Conservation (phyloP, 345 rosid species). For the Brassica carinata region DNA sequence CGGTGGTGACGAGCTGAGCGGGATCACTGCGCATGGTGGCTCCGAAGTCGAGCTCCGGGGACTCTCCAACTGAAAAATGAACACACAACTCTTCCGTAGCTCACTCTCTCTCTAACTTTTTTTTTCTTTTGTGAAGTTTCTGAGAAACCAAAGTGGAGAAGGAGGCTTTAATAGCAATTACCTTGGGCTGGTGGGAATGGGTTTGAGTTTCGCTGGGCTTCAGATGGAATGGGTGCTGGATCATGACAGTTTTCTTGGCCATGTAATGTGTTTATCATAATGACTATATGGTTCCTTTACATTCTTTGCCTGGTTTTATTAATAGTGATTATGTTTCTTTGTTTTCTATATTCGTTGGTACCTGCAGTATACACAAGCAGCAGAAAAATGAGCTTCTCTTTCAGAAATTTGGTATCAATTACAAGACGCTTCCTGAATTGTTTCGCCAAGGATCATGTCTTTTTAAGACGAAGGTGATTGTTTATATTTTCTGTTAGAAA, state of each 20-base stretch:
- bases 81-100: too few relatives aligned
- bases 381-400: constrained; percentile 83
- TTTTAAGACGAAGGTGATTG: constrained; percentile 67
- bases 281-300: background rate
- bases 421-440: constrained; percentile 63
- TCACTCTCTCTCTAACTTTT: too few relatives aligned
- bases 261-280: background rate
- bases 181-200: too few relatives aligned
- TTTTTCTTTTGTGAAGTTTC: too few relatives aligned
- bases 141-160: too few relatives aligned
- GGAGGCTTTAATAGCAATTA: too few relatives aligned
- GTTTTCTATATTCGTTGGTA: constrained; percentile 10
- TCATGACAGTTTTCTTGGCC: background rate
- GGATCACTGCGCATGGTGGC: too few relatives aligned
- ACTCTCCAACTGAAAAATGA: too few relatives aligned
- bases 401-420: constrained; percentile 77
- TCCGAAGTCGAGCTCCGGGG: too few relatives aligned
- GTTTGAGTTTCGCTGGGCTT: too few relatives aligned
- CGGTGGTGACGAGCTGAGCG: too few relatives aligned
- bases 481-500: background rate
- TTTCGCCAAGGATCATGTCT: constrained; percentile 90
- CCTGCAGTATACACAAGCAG: constrained; percentile 73
- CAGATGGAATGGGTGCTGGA: too few relatives aligned
- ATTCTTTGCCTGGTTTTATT: background rate
- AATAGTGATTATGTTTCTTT: background rate